phyloP scores from a whole-genome alignment of 1,284 basidiomycete species.

The Rhodotorula sp. region DNA sequence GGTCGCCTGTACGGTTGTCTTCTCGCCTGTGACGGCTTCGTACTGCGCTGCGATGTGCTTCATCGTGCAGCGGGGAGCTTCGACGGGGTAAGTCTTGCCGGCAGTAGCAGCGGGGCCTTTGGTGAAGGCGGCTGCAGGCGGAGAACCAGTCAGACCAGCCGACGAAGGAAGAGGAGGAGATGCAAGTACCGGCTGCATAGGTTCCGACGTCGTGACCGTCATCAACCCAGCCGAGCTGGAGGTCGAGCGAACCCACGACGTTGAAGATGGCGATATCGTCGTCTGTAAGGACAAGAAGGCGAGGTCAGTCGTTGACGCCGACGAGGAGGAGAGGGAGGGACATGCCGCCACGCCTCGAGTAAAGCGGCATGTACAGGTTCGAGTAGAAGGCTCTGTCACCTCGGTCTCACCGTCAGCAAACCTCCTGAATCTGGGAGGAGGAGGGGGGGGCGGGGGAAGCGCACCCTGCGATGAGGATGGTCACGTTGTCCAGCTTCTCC shows the following conservation, averaged over 20 bases:
- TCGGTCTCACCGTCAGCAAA: no score
- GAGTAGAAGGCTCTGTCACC: not conserved
- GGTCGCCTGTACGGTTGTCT: not conserved
- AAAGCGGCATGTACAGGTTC: not conserved
- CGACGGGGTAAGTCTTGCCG: constrained; percentile 18
- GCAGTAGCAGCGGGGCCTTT: not conserved
- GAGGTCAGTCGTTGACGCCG: not conserved
- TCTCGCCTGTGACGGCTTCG: constrained; percentile 6
- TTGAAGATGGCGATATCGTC: not conserved
- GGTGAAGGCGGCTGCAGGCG: constrained; percentile 1
- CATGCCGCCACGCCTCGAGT: constrained; percentile 8
- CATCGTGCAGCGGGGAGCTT: not conserved
- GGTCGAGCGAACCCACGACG: not conserved
- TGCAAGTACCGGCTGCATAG: not conserved
- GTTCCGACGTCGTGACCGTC: constrained; percentile 11
- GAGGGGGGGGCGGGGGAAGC: not conserved
- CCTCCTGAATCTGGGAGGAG: not conserved
- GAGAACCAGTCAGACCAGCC: not conserved
- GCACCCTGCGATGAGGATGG: not conserved
- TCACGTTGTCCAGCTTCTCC: not conserved
- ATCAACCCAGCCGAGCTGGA: constrained; percentile 13
- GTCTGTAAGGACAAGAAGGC: not conserved
- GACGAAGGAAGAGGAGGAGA: no score
- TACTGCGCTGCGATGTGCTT: constrained; percentile 3
- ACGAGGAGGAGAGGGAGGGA: no score